These are phyloP conservation scores for Floccularia luteovirens DNA, from an alignment of 768 basidiomycete species.

Conservation along the genomic window DNA sequence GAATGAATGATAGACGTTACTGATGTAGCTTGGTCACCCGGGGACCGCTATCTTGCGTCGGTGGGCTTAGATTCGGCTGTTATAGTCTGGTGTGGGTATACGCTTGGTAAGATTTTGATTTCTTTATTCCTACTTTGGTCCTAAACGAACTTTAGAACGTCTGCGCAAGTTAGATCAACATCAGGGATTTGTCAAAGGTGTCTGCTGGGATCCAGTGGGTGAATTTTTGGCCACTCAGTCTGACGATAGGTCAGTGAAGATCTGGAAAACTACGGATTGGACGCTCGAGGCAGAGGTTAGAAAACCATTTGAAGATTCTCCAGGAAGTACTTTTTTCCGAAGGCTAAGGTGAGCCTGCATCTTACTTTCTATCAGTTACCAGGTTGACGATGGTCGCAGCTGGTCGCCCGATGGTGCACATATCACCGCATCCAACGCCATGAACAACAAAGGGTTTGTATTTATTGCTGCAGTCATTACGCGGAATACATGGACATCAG, in stretches of 20 bases:
- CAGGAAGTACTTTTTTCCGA: constrained; percentile 91
- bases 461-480: constrained; percentile 97
- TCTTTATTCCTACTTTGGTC: neutral
- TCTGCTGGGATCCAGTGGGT: constrained; percentile 98
- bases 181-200: constrained; percentile 96
- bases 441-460: constrained; percentile 92
- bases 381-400: constrained; percentile 29
- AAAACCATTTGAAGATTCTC: constrained; percentile 91
- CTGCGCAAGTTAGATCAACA: constrained; percentile 81
- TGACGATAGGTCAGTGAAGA: constrained; percentile 93
- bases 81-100: constrained; percentile 90
- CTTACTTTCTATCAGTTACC: neutral
- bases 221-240: constrained; percentile 97
- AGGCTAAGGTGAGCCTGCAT: constrained; percentile 58
- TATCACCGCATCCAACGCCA: constrained; percentile 95
- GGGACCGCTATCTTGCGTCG: constrained; percentile 87
- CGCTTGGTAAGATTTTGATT: constrained; percentile 53
- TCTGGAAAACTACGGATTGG: constrained; percentile 97
- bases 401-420: constrained; percentile 99
- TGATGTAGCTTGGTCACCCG: constrained; percentile 92
- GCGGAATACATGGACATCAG: constrained; percentile 81
- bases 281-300: constrained; percentile 72
- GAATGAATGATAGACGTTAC: constrained; percentile 66
- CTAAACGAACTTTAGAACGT: constrained; percentile 46
- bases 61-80: constrained; percentile 90